Evolutionary conservation across 768 basidiomycete genomes (phyloP).

Genomic region (Russula sp.): DNA sequence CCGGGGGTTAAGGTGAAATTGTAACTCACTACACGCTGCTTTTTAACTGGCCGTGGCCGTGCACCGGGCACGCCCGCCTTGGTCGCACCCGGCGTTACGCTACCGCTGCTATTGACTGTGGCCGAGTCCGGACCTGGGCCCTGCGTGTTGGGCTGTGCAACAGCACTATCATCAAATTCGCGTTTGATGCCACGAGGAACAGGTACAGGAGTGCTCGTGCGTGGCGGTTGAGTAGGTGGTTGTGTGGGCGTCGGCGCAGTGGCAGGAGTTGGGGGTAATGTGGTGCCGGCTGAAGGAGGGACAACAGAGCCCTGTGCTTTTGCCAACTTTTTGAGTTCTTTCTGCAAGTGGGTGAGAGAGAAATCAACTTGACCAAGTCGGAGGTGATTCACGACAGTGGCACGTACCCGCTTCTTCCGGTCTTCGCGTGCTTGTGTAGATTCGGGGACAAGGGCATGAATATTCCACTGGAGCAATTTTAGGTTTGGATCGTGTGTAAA

Average conservation of each 20-base stretch:
- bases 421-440: conserved; percentile 26
- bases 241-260: conserved; percentile 9
- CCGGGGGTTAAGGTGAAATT: neutral
- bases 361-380: neutral
- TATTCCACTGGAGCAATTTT: conserved; percentile 22
- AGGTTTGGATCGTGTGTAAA: neutral
- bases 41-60: conserved; percentile 24
- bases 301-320: conserved; percentile 19
- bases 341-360: conserved; percentile 3
- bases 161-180: conserved; percentile 18
- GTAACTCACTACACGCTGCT: conserved; percentile 24
- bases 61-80: conserved; percentile 24
- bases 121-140: neutral
- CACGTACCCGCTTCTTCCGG: conserved; percentile 25
- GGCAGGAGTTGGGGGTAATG: conserved; percentile 12
- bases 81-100: conserved; percentile 6
- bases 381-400: conserved; percentile 1
- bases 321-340: conserved; percentile 25
- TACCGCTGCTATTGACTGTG: neutral
- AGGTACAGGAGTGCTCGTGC: conserved; percentile 19
- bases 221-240: conserved; percentile 15
- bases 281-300: conserved; percentile 10
- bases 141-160: conserved; percentile 15
- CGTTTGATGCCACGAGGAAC: conserved; percentile 23
- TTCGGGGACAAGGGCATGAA: conserved; percentile 25